Percentiles rank a stretch among this genome's conserved stretches.
phyloP scores from a whole-genome alignment of 2,329 filamentous ascomycete species.

The Dothideomycetidae sp. region DNA sequence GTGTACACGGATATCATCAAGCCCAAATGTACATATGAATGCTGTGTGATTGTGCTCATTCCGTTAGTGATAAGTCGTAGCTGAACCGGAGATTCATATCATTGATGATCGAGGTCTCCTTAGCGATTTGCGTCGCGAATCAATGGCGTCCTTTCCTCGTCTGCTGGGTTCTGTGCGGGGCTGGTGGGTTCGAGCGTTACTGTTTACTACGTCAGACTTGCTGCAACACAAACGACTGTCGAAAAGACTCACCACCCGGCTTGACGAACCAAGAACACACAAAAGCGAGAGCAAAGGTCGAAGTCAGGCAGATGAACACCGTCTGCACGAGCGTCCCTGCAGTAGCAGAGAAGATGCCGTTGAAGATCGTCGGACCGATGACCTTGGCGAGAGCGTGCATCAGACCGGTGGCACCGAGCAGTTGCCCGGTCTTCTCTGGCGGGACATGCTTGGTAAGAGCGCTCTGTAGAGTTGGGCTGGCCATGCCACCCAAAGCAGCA shows the following conservation, averaged over 20 bases:
- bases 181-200: neutral
- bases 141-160: neutral
- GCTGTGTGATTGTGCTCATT: too few relatives aligned
- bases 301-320: constrained; percentile 62
- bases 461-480: constrained; percentile 69
- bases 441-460: constrained; percentile 85
- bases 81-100: too few relatives aligned
- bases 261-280: constrained; percentile 54
- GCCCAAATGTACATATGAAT: too few relatives aligned
- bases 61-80: too few relatives aligned
- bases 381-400: constrained; percentile 72
- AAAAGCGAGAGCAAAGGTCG: constrained; percentile 52
- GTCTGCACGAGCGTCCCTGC: constrained; percentile 66
- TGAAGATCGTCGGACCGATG: constrained; percentile 68
- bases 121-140: too few relatives aligned
- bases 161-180: neutral
- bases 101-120: too few relatives aligned
- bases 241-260: constrained; percentile 54
- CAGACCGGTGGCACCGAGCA: constrained; percentile 79
- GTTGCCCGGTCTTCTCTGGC: constrained; percentile 61
- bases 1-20: too few relatives aligned
- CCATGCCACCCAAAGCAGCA: constrained; percentile 69
- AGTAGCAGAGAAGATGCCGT: constrained; percentile 70
- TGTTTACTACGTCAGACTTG: neutral
- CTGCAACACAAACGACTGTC: too few relatives aligned